These are phyloP conservation scores for Dactylis glomerata DNA, from an alignment of 176 grass and related monocot genomes.

Conservation along the genomic window DNA sequence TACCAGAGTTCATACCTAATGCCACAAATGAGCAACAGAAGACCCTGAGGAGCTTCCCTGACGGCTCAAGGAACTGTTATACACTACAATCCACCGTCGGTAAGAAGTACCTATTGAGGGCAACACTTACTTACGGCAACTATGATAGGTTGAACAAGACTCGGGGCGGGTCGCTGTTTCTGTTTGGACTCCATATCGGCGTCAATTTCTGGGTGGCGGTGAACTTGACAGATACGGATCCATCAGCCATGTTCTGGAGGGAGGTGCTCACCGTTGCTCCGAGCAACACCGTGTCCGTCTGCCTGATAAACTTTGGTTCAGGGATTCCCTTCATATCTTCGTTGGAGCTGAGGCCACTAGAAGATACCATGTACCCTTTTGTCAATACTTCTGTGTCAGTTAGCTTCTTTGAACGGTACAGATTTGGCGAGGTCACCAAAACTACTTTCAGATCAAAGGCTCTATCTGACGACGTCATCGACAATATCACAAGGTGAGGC, in stretches of 20 bases:
- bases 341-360: background rate
- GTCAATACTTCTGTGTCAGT: background rate
- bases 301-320: background rate
- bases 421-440: background rate
- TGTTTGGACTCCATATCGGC: background rate
- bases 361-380: background rate
- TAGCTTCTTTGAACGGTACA: fast-evolving
- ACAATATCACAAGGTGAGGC: background rate
- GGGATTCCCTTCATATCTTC: conserved; percentile 1
- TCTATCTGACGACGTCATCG: fast-evolving
- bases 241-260: fast-evolving
- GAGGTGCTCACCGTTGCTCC: background rate
- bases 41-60: background rate
- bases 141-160: background rate
- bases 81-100: fast-evolving
- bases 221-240: background rate
- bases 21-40: background rate
- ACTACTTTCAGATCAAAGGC: no score
- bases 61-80: background rate
- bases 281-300: background rate
- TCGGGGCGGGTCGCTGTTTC: fast-evolving
- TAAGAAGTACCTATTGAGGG: background rate
- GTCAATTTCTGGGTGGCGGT: conserved; percentile 14
- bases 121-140: background rate
- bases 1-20: background rate